Percentiles rank a stretch among this genome's conserved stretches.
Evolutionary conservation across 2,329 filamentous ascomycete genomes (phyloP).

Genomic region (Aschersonia sp.): DNA sequence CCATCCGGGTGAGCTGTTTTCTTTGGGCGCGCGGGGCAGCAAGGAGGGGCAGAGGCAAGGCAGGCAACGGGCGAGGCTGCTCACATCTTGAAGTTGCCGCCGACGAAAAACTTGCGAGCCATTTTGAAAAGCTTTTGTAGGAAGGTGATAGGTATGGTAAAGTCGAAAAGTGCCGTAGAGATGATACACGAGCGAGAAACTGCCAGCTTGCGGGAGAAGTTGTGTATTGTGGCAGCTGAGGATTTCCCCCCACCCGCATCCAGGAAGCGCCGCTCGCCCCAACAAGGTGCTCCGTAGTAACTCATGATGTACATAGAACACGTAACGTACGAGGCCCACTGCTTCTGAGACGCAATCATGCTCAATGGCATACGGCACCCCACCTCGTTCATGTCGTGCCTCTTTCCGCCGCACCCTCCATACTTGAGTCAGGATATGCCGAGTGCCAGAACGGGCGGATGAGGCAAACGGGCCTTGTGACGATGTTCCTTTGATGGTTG

Average conservation of each 20-base stretch:
- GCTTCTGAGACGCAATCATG: too few relatives aligned
- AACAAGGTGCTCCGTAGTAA: background rate
- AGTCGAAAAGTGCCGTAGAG: background rate
- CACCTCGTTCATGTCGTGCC: too few relatives aligned
- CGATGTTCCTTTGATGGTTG: too few relatives aligned
- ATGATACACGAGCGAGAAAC: background rate
- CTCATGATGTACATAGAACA: too few relatives aligned
- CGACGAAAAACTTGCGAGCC: conserved; percentile 94
- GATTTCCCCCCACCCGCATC: background rate
- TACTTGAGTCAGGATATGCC: too few relatives aligned
- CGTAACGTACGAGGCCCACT: too few relatives aligned
- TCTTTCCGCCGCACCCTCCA: too few relatives aligned
- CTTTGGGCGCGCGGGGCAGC: too few relatives aligned
- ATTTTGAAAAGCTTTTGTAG: conserved; percentile 27
- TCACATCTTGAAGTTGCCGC: conserved; percentile 99
- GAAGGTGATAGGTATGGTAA: background rate
- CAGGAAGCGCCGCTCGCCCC: background rate
- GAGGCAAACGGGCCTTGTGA: too few relatives aligned
- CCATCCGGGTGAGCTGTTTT: conserved; percentile 1
- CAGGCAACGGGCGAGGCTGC: conserved; percentile 9
- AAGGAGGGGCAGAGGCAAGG: too few relatives aligned
- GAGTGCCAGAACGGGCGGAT: too few relatives aligned
- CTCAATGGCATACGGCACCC: too few relatives aligned
- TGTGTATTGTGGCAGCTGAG: background rate
- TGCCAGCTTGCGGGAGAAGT: background rate